phyloP scores from a whole-genome alignment of 2,329 filamentous ascomycete species.

The Talaromyces sp. region DNA sequence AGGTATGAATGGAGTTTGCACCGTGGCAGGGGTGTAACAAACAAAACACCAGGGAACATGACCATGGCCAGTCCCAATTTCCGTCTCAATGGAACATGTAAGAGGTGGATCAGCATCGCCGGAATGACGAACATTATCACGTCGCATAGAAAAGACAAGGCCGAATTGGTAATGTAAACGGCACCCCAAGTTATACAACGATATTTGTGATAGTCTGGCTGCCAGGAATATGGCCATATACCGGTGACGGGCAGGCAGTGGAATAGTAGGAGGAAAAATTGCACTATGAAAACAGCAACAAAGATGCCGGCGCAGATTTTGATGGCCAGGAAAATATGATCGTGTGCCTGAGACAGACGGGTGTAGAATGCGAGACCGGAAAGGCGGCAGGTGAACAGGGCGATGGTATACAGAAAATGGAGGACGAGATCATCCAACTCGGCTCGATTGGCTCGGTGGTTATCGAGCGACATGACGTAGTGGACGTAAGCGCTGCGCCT shows the following conservation, averaged over 20 bases:
- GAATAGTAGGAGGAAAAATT: conserved; percentile 47
- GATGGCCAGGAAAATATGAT: conserved; percentile 2
- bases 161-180: conserved; percentile 48
- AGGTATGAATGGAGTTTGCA: background rate
- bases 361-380: conserved; percentile 50
- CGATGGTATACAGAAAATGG: conserved; percentile 48
- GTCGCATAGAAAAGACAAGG: conserved; percentile 46
- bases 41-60: conserved; percentile 46
- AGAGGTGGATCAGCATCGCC: conserved; percentile 40
- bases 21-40: conserved; percentile 16
- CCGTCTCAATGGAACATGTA: conserved; percentile 39
- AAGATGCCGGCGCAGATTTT: conserved; percentile 3
- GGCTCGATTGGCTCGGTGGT: conserved; percentile 23
- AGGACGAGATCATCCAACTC: conserved; percentile 47
- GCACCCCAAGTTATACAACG: conserved; percentile 46
- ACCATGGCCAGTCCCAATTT: conserved; percentile 46
- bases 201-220: conserved; percentile 36
- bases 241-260: conserved; percentile 48
- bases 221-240: conserved; percentile 48
- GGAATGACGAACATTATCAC: conserved; percentile 48
- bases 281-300: conserved; percentile 39
- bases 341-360: conserved; percentile 35
- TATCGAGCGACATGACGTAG: conserved; percentile 7
- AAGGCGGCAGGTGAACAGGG: conserved; percentile 45
- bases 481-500: conserved; percentile 6